Conservation (phyloP, 2,329 filamentous ascomycete genomes). For the Aureobasidium uvarum region DNA sequence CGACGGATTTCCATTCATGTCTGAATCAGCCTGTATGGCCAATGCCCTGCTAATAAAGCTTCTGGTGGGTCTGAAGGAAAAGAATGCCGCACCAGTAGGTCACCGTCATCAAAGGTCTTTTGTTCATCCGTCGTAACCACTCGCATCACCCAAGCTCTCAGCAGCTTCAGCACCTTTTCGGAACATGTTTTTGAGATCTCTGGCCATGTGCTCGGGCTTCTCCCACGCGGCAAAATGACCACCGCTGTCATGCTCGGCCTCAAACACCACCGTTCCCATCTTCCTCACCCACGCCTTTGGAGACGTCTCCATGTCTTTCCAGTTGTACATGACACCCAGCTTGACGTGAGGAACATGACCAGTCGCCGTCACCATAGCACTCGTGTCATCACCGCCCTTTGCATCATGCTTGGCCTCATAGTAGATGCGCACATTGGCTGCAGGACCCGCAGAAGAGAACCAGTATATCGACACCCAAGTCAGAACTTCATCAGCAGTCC, state of each 20-base stretch:
- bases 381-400: slow-evolving; percentile 34
- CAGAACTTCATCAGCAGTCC: slow-evolving; percentile 73
- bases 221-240: slow-evolving; percentile 63
- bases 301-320: slow-evolving; percentile 55
- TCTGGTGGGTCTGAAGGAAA: background rate
- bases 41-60: background rate
- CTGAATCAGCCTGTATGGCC: background rate
- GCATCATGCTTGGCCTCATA: slow-evolving; percentile 61
- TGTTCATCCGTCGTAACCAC: slow-evolving; percentile 6
- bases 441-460: slow-evolving; percentile 67
- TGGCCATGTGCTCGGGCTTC: slow-evolving; percentile 51
- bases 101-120: background rate
- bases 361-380: background rate
- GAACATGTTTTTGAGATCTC: slow-evolving; percentile 58
- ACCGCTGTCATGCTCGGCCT: slow-evolving; percentile 49
- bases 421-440: slow-evolving; percentile 67
- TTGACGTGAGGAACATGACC: slow-evolving; percentile 46
- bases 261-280: slow-evolving; percentile 59
- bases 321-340: slow-evolving; percentile 57
- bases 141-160: background rate
- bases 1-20: background rate
- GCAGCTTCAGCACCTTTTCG: background rate
- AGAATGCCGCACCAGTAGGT: background rate
- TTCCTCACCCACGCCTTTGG: slow-evolving; percentile 58
- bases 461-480: slow-evolving; percentile 74